These are phyloP conservation scores for Cladosporium sp. DNA, from an alignment of 2,329 filamentous ascomycete species.

Conservation along the genomic window DNA sequence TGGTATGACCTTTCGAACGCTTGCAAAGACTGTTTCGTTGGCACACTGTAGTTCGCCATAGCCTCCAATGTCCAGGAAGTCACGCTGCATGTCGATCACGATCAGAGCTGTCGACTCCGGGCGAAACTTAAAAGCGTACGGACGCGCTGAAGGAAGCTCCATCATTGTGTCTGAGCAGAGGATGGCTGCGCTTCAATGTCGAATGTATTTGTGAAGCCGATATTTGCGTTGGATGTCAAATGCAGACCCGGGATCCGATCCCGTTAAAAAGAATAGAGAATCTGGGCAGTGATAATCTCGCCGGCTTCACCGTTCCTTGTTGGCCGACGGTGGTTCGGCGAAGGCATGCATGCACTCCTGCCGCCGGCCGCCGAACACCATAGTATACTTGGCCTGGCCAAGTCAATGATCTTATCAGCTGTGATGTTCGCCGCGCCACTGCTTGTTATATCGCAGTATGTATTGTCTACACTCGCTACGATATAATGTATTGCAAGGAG, in stretches of 20 bases:
- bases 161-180: slow-evolving; percentile 29
- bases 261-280: not conserved
- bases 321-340: not conserved
- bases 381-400: not conserved
- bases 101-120: slow-evolving; percentile 52
- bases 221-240: not conserved
- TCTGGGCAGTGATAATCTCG: not conserved
- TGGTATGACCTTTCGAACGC: slow-evolving; percentile 37
- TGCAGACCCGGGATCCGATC: not conserved
- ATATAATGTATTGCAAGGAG: not conserved
- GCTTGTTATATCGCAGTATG: not conserved
- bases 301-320: not conserved
- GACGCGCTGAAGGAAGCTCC: slow-evolving; percentile 43
- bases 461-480: not conserved
- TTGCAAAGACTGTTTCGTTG: slow-evolving; percentile 42
- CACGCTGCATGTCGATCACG: slow-evolving; percentile 59
- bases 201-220: not conserved
- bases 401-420: not conserved
- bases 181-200: not conserved
- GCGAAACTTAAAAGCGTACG: slow-evolving; percentile 27
- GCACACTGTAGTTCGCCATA: slow-evolving; percentile 42
- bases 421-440: not conserved
- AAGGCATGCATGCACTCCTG: not conserved
- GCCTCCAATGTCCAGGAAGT: slow-evolving; percentile 39
- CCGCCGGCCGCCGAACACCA: slow-evolving; percentile 10